These are phyloP conservation scores for Pseudognaphalium luteoalbum DNA, from an alignment of 129 eudicot genomes.

Conservation along the genomic window DNA sequence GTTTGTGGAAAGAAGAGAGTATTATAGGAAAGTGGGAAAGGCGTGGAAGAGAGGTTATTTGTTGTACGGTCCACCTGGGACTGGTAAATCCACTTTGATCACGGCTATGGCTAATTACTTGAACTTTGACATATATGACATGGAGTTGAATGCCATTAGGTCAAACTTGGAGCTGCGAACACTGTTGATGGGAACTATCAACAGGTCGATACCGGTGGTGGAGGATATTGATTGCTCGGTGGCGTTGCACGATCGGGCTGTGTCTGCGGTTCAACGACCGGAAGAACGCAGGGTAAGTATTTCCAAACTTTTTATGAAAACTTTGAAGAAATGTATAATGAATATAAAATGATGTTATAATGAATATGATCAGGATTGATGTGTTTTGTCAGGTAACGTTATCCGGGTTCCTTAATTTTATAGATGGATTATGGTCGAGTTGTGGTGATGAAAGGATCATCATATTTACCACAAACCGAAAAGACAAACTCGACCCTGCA, in stretches of 20 bases:
- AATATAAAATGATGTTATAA: too few relatives aligned
- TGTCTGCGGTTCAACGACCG: neutral
- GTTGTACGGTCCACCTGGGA: constrained; percentile 45
- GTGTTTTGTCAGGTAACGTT: neutral
- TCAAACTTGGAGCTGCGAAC: constrained; percentile 22
- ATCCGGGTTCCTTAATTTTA: constrained; percentile 29
- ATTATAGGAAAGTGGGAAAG: constrained; percentile 31
- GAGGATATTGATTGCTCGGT: constrained; percentile 42
- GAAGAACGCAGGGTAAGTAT: neutral
- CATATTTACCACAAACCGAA: constrained; percentile 20
- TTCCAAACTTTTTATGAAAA: neutral
- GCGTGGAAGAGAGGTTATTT: constrained; percentile 47
- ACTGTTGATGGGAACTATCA: constrained; percentile 28
- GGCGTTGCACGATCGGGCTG: constrained; percentile 26
- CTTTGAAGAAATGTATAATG: too few relatives aligned
- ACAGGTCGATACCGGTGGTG: constrained; percentile 30
- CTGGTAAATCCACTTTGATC: constrained; percentile 43
- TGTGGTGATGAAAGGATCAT: constrained; percentile 26
- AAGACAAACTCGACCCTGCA: constrained; percentile 31
- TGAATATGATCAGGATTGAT: too few relatives aligned
- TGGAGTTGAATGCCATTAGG: constrained; percentile 31
- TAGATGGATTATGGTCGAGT: constrained; percentile 25
- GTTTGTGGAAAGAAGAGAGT: constrained; percentile 36
- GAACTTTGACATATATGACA: constrained; percentile 38
- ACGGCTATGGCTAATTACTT: constrained; percentile 48